phyloP scores from a whole-genome alignment of 2,329 filamentous ascomycete species.

The Colletotrichum spinosum region DNA sequence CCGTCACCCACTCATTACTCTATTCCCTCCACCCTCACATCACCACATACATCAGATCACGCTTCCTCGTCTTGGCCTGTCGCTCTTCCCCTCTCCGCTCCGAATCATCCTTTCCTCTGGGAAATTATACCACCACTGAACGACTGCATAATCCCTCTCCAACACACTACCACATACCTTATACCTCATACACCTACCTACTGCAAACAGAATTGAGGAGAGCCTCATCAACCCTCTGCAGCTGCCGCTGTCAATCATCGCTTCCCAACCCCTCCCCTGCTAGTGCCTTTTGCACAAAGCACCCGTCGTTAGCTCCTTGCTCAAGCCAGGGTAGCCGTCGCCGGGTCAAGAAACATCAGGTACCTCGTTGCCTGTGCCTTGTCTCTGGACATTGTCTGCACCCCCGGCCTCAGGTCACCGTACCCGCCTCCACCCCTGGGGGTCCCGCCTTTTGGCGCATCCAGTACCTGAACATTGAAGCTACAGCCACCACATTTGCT shows the following conservation, averaged over 20 bases:
- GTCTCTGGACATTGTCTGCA: neutral
- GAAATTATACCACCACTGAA: slow-evolving; percentile 3
- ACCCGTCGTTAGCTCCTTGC: neutral
- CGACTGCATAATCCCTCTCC: slow-evolving; percentile 10
- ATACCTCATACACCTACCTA: slow-evolving; percentile 7
- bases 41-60: slow-evolving; percentile 21
- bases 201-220: slow-evolving; percentile 20
- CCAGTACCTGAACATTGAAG: slow-evolving; percentile 9
- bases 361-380: no score
- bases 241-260: neutral
- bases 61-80: slow-evolving; percentile 7
- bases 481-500: slow-evolving; percentile 7
- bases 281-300: slow-evolving; percentile 15
- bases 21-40: slow-evolving; percentile 31
- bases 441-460: slow-evolving; percentile 31
- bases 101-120: neutral
- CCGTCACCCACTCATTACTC: slow-evolving; percentile 29
- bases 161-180: slow-evolving; percentile 1
- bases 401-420: slow-evolving; percentile 31
- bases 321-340: slow-evolving; percentile 5
- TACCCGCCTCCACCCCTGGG: slow-evolving; percentile 32
- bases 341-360: slow-evolving; percentile 15
- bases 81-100: neutral
- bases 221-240: neutral
- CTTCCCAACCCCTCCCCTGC: slow-evolving; percentile 8